Evolutionary conservation across 768 basidiomycete genomes (phyloP), one percentile per base, ranked within the genome.

Genomic region (Amanita pseudoporphyria): DNA sequence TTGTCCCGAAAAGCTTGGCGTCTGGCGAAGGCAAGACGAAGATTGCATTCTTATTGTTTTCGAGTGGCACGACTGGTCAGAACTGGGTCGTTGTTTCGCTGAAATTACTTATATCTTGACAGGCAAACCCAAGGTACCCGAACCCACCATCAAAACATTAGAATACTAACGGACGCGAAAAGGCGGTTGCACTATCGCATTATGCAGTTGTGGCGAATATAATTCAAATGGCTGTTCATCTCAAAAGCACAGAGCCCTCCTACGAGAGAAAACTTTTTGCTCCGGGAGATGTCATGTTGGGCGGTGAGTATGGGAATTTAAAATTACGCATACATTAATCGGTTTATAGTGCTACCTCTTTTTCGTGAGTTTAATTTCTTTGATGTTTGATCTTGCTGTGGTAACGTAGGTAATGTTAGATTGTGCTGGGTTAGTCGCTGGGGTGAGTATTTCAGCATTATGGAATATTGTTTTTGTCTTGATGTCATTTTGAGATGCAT

Each of bases 41-140:
- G 38, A 51, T 87, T 12, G 84, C 86, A 5, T 80, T 86, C 56
- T 65, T 87, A 47, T 77, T 73, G 46, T 84, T 87, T 55, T 87
- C 84, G 1, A 85, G 84, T 53, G 84, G 84, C 6, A 87, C 84
- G 19, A 87, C 85, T 13, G 84, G 84, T 61, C 67, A 63, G 58
- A 69, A 61, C 64, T 52, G 62, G 61, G 9, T 5, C 13, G 13
- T 35, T 32, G 3, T 32, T 18, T 28, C n/a, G 13, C 33, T 28
- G 35, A 22, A 47, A 10, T n/a, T 19, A 9, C 21, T 24, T 35
- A 16, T 44, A n/a, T 7, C 37, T 19, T 37, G 35, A 37, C 32
- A 68, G 67, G 66, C 45, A 66, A 64, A 54, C 67, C 69, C 39
- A 69, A 72, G 62, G 71, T 68, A 50, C 14, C 24, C 39, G 28